Percentiles rank a stretch among this genome's conserved stretches.
Conservation (phyloP, 1,139 yeast genomes). For the Kluyveromyces marxianus region DNA sequence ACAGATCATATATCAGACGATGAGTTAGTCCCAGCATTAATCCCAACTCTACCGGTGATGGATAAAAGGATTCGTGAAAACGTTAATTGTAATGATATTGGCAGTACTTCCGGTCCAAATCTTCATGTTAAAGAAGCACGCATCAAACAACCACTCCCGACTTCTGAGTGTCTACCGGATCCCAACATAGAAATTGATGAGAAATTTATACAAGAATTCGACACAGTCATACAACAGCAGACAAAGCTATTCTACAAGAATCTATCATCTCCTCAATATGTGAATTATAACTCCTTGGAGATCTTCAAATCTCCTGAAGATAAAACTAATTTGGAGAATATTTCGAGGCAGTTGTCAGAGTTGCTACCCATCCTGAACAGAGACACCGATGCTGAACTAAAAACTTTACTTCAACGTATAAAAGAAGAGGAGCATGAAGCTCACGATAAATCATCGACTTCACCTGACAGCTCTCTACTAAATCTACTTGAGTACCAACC, state of each 20-base stretch:
- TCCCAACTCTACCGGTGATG: too few relatives aligned
- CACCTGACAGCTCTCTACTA: not conserved
- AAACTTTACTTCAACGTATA: not conserved
- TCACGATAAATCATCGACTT: not conserved
- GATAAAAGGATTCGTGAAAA: too few relatives aligned
- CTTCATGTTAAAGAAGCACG: too few relatives aligned
- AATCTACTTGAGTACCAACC: not conserved
- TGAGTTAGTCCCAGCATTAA: not conserved
- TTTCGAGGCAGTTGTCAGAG: conserved; percentile 5
- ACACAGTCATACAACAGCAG: conserved; percentile 10
- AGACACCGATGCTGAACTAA: conserved; percentile 4
- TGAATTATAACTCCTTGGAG: conserved; percentile 16
- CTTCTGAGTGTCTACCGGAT: too few relatives aligned
- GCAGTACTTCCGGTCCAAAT: too few relatives aligned
- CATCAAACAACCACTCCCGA: too few relatives aligned
- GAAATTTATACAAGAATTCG: conserved; percentile 6
- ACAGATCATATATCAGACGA: not conserved
- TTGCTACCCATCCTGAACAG: conserved; percentile 1
- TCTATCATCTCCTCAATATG: conserved; percentile 13
- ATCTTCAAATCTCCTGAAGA: conserved; percentile 20
- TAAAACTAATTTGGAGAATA: conserved; percentile 10
- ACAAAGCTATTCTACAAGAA: conserved; percentile 13
- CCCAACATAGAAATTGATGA: not conserved
- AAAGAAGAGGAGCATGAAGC: not conserved
- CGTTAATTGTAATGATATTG: too few relatives aligned